Base-by-base conservation (phyloP, 345 rosid genomes). In the Xanthoceras sorbifolium region DNA sequence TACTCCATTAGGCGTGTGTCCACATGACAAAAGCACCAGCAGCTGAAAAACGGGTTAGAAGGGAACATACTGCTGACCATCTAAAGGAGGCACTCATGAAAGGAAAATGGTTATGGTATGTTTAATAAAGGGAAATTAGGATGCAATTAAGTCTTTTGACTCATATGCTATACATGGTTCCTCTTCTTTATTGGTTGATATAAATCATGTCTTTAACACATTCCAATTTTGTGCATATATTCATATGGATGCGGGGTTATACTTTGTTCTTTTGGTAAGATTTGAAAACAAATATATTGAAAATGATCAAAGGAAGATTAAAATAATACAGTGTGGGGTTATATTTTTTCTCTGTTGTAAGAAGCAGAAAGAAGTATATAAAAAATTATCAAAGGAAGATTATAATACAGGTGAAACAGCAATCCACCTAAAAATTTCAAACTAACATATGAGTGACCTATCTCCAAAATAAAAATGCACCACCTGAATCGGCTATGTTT, bases 61-160 rank as follows among this genome's bases (percentile, higher is more conserved):
- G 78, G 84, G 97, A 93, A 81, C 89, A 85, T 80, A 75, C 85
- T 62, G 76, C 90, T 65, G 83, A 72, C 79, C 86, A 81, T 83
- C 74, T 95, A 55, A 87, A 90, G 77, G 99, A 92, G 79, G 92
- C 94, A 34, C 90, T 95, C 61, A 78, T 64, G 59, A 82, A 84
- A 87, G 99, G 99, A 79, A 93, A 92, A 77, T 95, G 96, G 94
- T 81, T 92, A 81, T 95, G 99, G 98, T 94, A 84, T 81, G 89
- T 73, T 74, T 73, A 65, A 64, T 63, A 71, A 23, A 48, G 67
- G 32, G 23, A 50, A 57, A 66, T 68, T 18, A n/a, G 61, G 66
- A 23, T 12, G 4, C 26, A 26, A 12, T 32, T 59, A 69, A 32
- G 25, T 63, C 14, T 32, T 64, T 42, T 64, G 10, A 71, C 0